Conservation (phyloP, 768 basidiomycete species). For the Mycena alexandri region DNA sequence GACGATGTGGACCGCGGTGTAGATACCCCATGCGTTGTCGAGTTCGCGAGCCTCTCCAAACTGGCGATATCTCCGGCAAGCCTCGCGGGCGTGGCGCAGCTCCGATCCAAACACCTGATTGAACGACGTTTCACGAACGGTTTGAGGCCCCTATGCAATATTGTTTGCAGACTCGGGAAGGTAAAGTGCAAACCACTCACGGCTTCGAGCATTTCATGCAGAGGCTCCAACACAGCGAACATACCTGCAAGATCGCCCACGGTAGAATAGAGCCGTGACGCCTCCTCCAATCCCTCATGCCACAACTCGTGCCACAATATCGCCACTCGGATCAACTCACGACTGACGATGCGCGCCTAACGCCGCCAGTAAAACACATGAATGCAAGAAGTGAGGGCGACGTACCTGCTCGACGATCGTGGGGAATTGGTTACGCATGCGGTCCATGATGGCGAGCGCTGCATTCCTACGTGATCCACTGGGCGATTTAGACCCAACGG, state of each 20-base stretch:
- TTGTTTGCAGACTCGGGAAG: neutral
- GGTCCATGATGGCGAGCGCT: conserved; percentile 91
- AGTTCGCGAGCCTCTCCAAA: conserved; percentile 91
- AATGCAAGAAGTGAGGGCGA: neutral
- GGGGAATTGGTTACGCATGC: conserved; percentile 93
- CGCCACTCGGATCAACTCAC: conserved; percentile 95
- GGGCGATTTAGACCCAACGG: conserved; percentile 97
- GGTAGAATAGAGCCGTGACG: conserved; percentile 95
- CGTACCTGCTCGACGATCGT: conserved; percentile 87
- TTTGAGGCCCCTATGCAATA: conserved; percentile 83
- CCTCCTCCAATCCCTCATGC: conserved; percentile 99
- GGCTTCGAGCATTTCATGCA: conserved; percentile 94
- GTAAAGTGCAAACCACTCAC: conserved; percentile 57
- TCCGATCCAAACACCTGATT: conserved; percentile 94
- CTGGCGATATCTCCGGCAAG: conserved; percentile 86
- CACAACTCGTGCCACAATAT: conserved; percentile 99
- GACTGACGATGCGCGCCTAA: conserved; percentile 88
- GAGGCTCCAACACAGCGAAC: conserved; percentile 92
- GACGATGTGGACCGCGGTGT: conserved; percentile 78
- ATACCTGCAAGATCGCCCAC: conserved; percentile 97
- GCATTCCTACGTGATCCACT: conserved; percentile 87
- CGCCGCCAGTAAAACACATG: neutral
- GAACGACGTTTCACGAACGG: conserved; percentile 95
- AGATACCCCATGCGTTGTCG: conserved; percentile 99
- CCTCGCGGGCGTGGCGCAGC: conserved; percentile 91